Evolutionary conservation across 2,329 filamentous ascomycete genomes (phyloP).

Genomic region (Phyllachora maydis): DNA sequence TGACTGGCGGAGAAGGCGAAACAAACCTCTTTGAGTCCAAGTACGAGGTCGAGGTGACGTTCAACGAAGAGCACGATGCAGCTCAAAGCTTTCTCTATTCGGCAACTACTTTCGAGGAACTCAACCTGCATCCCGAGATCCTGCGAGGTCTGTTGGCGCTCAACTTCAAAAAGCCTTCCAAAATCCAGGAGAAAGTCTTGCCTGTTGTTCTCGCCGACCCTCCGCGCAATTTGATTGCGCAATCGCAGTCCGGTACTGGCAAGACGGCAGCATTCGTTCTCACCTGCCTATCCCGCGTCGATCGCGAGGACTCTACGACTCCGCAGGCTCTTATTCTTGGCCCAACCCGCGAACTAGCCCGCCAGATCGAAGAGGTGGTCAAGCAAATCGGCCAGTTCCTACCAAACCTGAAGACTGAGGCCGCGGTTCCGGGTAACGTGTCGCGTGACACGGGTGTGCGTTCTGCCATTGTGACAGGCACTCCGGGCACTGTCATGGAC

Average conservation of each 20-base stretch:
- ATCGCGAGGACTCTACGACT: conserved; percentile 42
- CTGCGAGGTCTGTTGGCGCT: conserved; percentile 60
- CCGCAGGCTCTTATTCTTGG: conserved; percentile 82
- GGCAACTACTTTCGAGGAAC: conserved; percentile 61
- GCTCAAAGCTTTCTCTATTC: conserved; percentile 77
- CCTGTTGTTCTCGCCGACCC: conserved; percentile 74
- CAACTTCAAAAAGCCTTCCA: conserved; percentile 87
- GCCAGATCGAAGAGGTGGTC: conserved; percentile 80
- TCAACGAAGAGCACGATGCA: conserved; percentile 75
- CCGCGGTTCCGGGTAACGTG: conserved; percentile 64
- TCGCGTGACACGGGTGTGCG: conserved; percentile 48
- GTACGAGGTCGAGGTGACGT: conserved; percentile 80
- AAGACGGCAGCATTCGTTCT: conserved; percentile 95
- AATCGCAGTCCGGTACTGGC: conserved; percentile 97
- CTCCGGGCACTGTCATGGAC: conserved; percentile 82
- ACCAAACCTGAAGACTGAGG: conserved; percentile 50
- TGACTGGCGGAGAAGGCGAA: conserved; percentile 4
- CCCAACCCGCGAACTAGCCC: conserved; percentile 82
- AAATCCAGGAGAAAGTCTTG: conserved; percentile 89
- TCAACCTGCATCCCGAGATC: conserved; percentile 47
- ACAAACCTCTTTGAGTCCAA: conserved; percentile 49
- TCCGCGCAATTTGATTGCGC: conserved; percentile 86
- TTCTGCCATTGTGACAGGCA: conserved; percentile 73
- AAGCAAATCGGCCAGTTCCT: conserved; percentile 70
- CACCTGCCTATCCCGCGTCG: conserved; percentile 73